Base-by-base conservation (phyloP, 176 grass and related monocot species). In the Oryza officinalis region DNA sequence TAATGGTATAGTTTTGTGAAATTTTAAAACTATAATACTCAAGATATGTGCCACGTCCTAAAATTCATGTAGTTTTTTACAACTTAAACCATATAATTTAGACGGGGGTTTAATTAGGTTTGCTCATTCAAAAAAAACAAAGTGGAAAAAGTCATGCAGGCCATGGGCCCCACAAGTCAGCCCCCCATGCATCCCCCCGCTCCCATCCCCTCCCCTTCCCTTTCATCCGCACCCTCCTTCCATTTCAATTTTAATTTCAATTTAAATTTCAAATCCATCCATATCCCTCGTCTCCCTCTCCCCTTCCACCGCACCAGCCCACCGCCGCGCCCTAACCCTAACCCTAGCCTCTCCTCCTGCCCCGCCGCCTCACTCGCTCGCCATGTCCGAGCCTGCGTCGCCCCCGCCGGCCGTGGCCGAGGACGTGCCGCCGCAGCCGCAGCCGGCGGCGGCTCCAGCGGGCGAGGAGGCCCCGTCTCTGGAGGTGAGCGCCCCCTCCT, bases 331-430 rank as follows among this genome's bases (percentile, higher is more conserved):
- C 94, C 89, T 91, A 93, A 72, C 83, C 76, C 74, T 81, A 82
- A 75, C 83, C 76, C 74, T 81, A 82, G 47, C 82, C 20, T 7
- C 8, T 77, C 82, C 20, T 7, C 5, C 77, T 2, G 69, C 45
- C 0, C 35, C 28, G 0, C 23, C 35, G 17, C 35, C 13, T 26
- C 33, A 18, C 25, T 3, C 31, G 5, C 46, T 10, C 13, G 6
- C n/a, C 71, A 98, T 98, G 93, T 86, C 93, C 8, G 91, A 89
- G 20, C 27, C 77, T 63, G 93, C 90, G 50, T 83, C 81, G 28
- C 60, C 85, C 25, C 45, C 87, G 46, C 71, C 89, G n/a, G 82
- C 35, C 44, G 75, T 64, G 0, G 44, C 52, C 10, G n/a, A 35
- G 20, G 78, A 67, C 41, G 35, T 52, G 80, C 74, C 80, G 17